Evolutionary conservation across 2,329 filamentous ascomycete species (phyloP), one percentile per base, ranked within the genome.

Genomic region (Aspergillus puulaauensis): DNA sequence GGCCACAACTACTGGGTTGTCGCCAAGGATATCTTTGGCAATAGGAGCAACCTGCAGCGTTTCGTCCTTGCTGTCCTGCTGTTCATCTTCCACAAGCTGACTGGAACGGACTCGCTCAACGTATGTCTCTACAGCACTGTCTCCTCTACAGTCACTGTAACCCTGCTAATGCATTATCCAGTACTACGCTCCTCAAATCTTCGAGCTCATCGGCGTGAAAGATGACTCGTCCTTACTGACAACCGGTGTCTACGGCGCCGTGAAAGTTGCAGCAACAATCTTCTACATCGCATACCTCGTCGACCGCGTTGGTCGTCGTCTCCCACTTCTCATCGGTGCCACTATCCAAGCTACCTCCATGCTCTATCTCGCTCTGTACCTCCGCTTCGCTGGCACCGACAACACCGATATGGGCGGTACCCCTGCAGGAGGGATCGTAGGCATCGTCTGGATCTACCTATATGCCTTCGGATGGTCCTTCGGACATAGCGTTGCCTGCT

Each of bases 1-100:
- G 66, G 69, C 3, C 60, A 69, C 47, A 74, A 68, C 60, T 74
- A 75, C 31, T 67, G 69, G 61, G 59, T 73, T 24, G 71, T 77
- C 9, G 54, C 49, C 15, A 54, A 54, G 45, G 52, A 54, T 41
- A 54, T 54, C 11, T 54, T 54, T 35, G 44, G 44, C 3, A 48
- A 41, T 6, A 48, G 37, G 44, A 48, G 44, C 4, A 54, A 54
- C 31, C 45, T 54, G 12, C 52, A 48, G 33, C 52, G 52, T 6
- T 54, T 54, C 14, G 35, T 54, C 33, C 45, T 54, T 9, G 52
- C 52, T 17, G 44, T 54, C 6, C n/a, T 54, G 15, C 8, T 54
- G 52, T 54, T 54, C 15, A 46, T 54, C 8, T 54, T 54, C 37
- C 52, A 54, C n/a, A 54, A 54, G 24, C 23, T 54, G 23, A 54